Percentiles rank a stretch among this genome's conserved stretches.
Evolutionary conservation across 2,329 filamentous ascomycete genomes (phyloP).

Genomic region (Juglanconis sp.): DNA sequence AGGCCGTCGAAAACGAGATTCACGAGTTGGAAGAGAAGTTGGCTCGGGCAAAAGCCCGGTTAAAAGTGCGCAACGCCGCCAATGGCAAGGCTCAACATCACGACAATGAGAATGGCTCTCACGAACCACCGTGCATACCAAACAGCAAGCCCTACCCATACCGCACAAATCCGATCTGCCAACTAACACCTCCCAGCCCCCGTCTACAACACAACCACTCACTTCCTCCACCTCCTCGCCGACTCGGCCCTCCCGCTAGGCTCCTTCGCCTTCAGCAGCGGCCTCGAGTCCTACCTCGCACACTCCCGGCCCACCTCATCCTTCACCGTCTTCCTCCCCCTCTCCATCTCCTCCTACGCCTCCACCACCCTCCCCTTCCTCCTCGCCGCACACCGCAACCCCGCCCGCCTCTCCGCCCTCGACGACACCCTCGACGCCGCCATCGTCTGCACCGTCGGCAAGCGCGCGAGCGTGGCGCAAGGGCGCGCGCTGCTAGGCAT

Average conservation of each 20-base stretch:
- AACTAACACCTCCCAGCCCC: conserved; percentile 11
- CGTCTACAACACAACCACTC: conserved; percentile 35
- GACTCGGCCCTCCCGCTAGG: conserved; percentile 80
- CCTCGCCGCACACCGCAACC: conserved; percentile 61
- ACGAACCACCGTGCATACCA: conserved; percentile 16
- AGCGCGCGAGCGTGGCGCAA: conserved; percentile 72
- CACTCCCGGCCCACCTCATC: conserved; percentile 52
- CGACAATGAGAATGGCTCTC: conserved; percentile 18
- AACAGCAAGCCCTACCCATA: not conserved
- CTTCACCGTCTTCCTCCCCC: conserved; percentile 65
- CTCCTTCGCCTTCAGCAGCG: conserved; percentile 83
- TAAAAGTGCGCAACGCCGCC: conserved; percentile 34
- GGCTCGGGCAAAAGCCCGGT: conserved; percentile 42
- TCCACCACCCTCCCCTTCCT: conserved; percentile 73
- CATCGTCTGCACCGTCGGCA: conserved; percentile 74
- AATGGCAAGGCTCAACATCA: conserved; percentile 21
- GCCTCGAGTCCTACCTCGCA: conserved; percentile 77
- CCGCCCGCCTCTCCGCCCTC: conserved; percentile 48
- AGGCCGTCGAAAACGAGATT: conserved; percentile 50
- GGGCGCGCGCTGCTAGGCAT: conserved; percentile 71
- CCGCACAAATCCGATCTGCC: not conserved
- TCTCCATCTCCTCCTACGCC: conserved; percentile 69
- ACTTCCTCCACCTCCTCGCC: conserved; percentile 73
- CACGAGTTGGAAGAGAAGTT: conserved; percentile 47
- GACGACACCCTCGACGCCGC: conserved; percentile 77